Base-by-base conservation (phyloP, 2,329 filamentous ascomycete genomes). In the Beauveria scarabaeidicola region DNA sequence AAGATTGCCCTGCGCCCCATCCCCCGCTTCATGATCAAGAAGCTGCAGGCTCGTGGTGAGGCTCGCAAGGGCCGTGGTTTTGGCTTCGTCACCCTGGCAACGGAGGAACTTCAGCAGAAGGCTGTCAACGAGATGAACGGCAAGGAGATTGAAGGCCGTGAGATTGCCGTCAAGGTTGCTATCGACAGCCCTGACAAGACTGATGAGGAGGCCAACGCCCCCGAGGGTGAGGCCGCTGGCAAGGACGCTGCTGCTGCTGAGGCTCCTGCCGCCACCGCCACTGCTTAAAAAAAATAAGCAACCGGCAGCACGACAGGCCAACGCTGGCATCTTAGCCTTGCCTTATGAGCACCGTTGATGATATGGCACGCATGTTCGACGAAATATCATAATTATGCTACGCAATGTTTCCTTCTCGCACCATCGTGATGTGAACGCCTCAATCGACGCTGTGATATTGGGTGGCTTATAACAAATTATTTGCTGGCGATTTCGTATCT, bases 11-110 rank as follows among this genome's bases (percentile, higher is more conserved):
- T 99, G 68, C 93, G 94, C 70, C 94, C 94, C 56, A 99, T 99
- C 68, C 94, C 94, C 68, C 92, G 93, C 70, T 99, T 97, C 83
- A 99, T 99, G 94, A 94, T 99, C 79, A 97, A 97, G 88, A 99
- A 99, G 85, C 90, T 99, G 64, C 92, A 96, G 80, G 92, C 93
- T 70, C 93, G 94, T 74, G 92, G 92, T 73, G 94, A 99, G 81
- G 87, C 93, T 70, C 94, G 94, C 81, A 99, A 99, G 88, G 94
- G 94, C 63, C 94, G 94, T 81, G 94, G 94, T 66, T 99, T 99
- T 75, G 94, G 94, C 67, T 99, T 99, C 75, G 94, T 99, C 64
- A 97, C 91, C 63, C 87, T 99, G 63, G 89, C 88, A 64, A 95
- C 91, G 19, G 93, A 99, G 82, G 92, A 96, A 78, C 78, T 93